Conservation (phyloP, 495 filamentous ascomycete genomes). For the Umbilicaria muhlenbergii region DNA sequence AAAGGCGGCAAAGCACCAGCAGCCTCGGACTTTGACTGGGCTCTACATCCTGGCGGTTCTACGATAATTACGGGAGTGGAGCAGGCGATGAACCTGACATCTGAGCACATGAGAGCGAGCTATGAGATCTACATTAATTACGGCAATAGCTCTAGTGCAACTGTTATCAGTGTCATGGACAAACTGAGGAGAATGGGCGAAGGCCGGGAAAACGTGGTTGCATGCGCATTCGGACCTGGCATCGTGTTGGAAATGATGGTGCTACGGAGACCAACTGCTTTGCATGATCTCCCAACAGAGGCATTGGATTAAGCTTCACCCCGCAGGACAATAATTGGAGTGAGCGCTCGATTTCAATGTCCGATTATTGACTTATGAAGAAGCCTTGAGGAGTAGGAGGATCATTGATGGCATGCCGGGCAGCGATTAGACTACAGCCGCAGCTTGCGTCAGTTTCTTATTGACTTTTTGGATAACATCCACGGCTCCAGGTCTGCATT, state of each 20-base stretch:
- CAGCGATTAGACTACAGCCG: too few relatives aligned
- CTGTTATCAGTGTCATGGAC: constrained; percentile 44
- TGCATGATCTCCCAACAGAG: too few relatives aligned
- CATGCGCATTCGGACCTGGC: constrained; percentile 49
- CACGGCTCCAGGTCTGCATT: too few relatives aligned
- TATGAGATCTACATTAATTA: constrained; percentile 49
- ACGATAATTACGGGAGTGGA: constrained; percentile 48
- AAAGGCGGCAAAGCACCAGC: constrained; percentile 16
- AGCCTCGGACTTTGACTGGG: constrained; percentile 48
- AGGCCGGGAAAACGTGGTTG: constrained; percentile 40
- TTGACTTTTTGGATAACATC: too few relatives aligned
- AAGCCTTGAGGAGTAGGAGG: too few relatives aligned
- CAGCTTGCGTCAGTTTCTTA: too few relatives aligned
- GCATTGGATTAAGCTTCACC: too few relatives aligned
- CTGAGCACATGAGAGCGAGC: constrained; percentile 42
- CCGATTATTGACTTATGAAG: too few relatives aligned
- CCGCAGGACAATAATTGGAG: too few relatives aligned
- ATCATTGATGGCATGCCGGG: too few relatives aligned
- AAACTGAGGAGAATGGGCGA: constrained; percentile 35
- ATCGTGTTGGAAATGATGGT: constrained; percentile 49
- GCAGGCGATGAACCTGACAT: constrained; percentile 31
- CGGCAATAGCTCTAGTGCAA: constrained; percentile 46
- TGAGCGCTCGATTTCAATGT: too few relatives aligned
- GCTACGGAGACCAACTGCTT: constrained; percentile 24
- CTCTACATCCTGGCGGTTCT: constrained; percentile 48